Evolutionary conservation across 208 protist genomes (phyloP), one percentile per base, ranked within the genome.

Genomic region (Wallacemonas sp.): DNA sequence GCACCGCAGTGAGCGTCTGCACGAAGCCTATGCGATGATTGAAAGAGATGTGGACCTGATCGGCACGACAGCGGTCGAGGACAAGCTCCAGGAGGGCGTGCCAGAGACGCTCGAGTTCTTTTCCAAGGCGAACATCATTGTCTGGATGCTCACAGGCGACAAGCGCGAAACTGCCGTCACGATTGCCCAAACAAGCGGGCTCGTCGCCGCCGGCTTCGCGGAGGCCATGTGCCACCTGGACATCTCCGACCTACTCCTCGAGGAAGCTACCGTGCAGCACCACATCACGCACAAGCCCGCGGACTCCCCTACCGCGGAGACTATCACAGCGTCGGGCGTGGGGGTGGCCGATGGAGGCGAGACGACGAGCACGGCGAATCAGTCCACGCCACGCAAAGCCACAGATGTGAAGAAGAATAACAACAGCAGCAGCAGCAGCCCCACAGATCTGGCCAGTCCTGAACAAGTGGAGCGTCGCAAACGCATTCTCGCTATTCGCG

Each of bases 71-170:
- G 96, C 90, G 0, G 97, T 99, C 51, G 96, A 99, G 75, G 97
- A 99, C 79, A 96, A 97, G 72, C 75, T 99, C 51, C 97, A 99
- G 69, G 90, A 97, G 11, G 89, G 78, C 17, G 97, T 98, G 1
- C 90, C 93, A 21, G 95, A 98, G 51, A 96, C 94, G 26, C 94
- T 98, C 27, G 59, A 89, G 45, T 93, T 91, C 62, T 80, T 96
- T 41, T 68, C 84, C 17, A 64, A 88, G 49, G 93, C 93, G 1
- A 78, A 66, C 6, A 94, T 99, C 45, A 88, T 97, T 15, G 72
- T 99, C 22, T 99, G 97, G 98, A 94, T 99, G 70, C 80, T 99
- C 39, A 99, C 98, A 22, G 98, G 98, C 51, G 98, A 99, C 77
- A 99, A 99, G 82, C 78, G 92, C 41, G 93, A 98, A 68, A 99